Evolutionary conservation across 768 basidiomycete genomes (phyloP).

Genomic region (Leccinum boreale): DNA sequence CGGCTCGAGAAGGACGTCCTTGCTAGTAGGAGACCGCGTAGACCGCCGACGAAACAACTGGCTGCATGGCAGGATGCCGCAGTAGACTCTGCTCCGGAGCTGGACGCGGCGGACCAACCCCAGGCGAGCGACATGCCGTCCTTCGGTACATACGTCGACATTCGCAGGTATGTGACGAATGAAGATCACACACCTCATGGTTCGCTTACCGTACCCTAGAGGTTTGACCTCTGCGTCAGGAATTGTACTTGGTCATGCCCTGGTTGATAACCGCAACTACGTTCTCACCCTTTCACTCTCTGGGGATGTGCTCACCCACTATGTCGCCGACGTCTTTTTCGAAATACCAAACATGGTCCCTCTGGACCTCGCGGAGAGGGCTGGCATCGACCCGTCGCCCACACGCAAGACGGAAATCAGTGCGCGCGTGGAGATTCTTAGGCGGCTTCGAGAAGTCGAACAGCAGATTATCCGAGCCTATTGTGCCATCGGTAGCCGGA

Average conservation of each 20-base stretch:
- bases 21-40: constrained; percentile 5
- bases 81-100: constrained; percentile 7
- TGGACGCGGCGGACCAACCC: constrained; percentile 13
- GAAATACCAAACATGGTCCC: constrained; percentile 55
- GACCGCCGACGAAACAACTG: constrained; percentile 25
- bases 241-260: constrained; percentile 28
- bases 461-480: constrained; percentile 43
- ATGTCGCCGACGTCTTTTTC: constrained; percentile 55
- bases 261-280: constrained; percentile 29
- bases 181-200: neutral
- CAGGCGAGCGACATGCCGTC: constrained; percentile 18
- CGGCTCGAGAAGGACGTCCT: constrained; percentile 30
- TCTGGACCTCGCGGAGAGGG: constrained; percentile 43
- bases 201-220: constrained; percentile 17
- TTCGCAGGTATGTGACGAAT: constrained; percentile 41
- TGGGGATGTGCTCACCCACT: constrained; percentile 53
- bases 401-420: constrained; percentile 36
- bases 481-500: constrained; percentile 32
- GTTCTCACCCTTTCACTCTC: constrained; percentile 30
- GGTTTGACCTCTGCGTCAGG: constrained; percentile 21
- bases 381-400: constrained; percentile 37
- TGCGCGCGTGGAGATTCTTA: constrained; percentile 66
- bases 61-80: constrained; percentile 24
- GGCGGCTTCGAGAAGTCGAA: constrained; percentile 52
- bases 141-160: constrained; percentile 52